A percentile compares a stretch with the other conserved stretches of the same genome.
These are phyloP conservation scores for Cenchrus americanus DNA, from an alignment of 176 grass and related monocot species.

Conservation along the genomic window DNA sequence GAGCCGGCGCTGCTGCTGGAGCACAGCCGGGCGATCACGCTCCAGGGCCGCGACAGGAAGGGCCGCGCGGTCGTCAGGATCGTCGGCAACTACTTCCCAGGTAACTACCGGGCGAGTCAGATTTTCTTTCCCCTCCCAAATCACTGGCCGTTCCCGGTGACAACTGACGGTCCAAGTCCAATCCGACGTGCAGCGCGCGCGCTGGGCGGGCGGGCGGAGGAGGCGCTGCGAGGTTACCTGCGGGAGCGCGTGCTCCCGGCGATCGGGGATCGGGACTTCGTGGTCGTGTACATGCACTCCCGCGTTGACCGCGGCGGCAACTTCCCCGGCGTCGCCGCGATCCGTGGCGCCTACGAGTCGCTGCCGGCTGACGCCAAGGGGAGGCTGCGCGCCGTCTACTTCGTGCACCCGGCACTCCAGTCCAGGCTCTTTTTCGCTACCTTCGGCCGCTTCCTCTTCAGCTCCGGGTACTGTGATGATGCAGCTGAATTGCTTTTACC, in stretches of 20 bases:
- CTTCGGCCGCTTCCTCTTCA: slow-evolving; percentile 82
- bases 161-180: not conserved
- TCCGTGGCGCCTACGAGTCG: slow-evolving; percentile 68
- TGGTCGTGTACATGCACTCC: slow-evolving; percentile 82
- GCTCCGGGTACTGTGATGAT: slow-evolving; percentile 44
- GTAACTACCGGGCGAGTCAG: not conserved
- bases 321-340: slow-evolving; percentile 68
- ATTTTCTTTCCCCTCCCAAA: not conserved
- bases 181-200: slow-evolving; percentile 44
- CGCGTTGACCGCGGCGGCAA: slow-evolving; percentile 62
- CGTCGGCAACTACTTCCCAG: slow-evolving; percentile 85
- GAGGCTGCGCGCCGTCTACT: slow-evolving; percentile 71
- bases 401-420: slow-evolving; percentile 87
- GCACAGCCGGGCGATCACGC: slow-evolving; percentile 61
- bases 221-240: slow-evolving; percentile 53
- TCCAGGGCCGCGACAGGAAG: slow-evolving; percentile 61
- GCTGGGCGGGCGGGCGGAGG: slow-evolving; percentile 61
- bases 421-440: slow-evolving; percentile 92
- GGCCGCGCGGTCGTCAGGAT: slow-evolving; percentile 72
- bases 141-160: not conserved
- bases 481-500: not conserved
- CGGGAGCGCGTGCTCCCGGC: slow-evolving; percentile 53
- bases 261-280: slow-evolving; percentile 56
- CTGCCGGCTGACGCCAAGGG: slow-evolving; percentile 48
- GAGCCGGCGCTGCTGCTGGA: slow-evolving; percentile 62